Percentiles rank a stretch among this genome's conserved stretches.
Evolutionary conservation across 2,329 filamentous ascomycete species (phyloP).

Genomic region (Botrytis galanthina): DNA sequence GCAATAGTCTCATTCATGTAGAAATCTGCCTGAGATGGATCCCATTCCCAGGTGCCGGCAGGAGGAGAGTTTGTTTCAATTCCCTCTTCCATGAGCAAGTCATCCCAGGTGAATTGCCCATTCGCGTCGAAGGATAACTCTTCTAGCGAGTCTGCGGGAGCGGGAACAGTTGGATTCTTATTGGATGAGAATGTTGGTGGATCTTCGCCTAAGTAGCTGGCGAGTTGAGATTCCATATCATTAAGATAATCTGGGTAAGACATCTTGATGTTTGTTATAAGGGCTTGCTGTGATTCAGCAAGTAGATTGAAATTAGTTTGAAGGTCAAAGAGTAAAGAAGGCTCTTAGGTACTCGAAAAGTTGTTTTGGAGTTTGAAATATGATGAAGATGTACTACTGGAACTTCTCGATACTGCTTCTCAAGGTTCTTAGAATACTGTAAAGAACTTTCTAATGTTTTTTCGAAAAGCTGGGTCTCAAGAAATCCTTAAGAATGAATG

Average conservation of each 20-base stretch:
- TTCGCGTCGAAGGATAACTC: not conserved
- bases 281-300: not conserved
- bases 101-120: not conserved
- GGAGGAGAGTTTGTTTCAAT: not conserved
- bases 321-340: not conserved
- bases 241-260: not conserved
- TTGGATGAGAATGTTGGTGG: not conserved
- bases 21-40: not conserved
- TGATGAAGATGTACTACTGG: no score
- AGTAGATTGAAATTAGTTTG: accelerated
- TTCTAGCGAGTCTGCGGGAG: not conserved
- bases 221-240: not conserved
- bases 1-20: not conserved
- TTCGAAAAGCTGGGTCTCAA: not conserved
- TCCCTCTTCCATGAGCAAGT: not conserved
- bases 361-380: not conserved
- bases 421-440: not conserved
- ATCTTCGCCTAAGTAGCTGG: not conserved
- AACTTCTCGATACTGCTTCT: no score
- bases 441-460: not conserved
- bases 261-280: not conserved
- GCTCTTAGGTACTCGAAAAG: not conserved
- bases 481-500: not conserved
- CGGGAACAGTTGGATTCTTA: not conserved
- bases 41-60: not conserved